These are phyloP conservation scores for Didymella lethalis DNA, from an alignment of 2,329 filamentous ascomycete species.

Conservation along the genomic window DNA sequence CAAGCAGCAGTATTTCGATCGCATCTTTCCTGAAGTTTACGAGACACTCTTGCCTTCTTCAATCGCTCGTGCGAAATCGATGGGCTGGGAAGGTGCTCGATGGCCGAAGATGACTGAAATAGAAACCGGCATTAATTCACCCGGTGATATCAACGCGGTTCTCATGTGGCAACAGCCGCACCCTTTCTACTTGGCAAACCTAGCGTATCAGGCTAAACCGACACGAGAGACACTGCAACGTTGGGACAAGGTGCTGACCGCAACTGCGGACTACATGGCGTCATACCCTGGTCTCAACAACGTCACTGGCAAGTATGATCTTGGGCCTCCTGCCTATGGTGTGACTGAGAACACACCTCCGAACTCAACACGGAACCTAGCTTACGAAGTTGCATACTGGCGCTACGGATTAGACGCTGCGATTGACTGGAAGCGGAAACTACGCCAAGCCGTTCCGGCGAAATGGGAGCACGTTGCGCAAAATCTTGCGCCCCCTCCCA, in stretches of 20 bases:
- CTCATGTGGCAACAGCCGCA: constrained; percentile 69
- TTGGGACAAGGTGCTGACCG: constrained; percentile 63
- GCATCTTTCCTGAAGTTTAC: constrained; percentile 57
- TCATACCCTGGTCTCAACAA: constrained; percentile 63
- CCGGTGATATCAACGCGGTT: constrained; percentile 66
- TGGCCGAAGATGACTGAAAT: constrained; percentile 66
- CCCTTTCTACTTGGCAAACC: constrained; percentile 65
- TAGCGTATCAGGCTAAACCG: constrained; percentile 59
- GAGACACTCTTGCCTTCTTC: constrained; percentile 53
- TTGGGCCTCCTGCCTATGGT: constrained; percentile 59
- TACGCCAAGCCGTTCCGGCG: constrained; percentile 52
- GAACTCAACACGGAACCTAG: constrained; percentile 63
- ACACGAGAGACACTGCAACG: constrained; percentile 54
- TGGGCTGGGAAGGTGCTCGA: constrained; percentile 52
- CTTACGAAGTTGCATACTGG: constrained; percentile 68
- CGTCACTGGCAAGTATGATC: constrained; percentile 60
- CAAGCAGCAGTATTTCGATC: constrained; percentile 54
- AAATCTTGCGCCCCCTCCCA: constrained; percentile 62
- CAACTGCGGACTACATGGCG: constrained; percentile 66
- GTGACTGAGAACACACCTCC: constrained; percentile 66
- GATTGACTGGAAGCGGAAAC: constrained; percentile 60
- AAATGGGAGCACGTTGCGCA: constrained; percentile 60
- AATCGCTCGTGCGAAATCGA: constrained; percentile 42
- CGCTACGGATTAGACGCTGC: constrained; percentile 65
- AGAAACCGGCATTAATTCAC: constrained; percentile 58